Conservation (phyloP, 345 rosid species). For the Eucalyptus cladocalyx region DNA sequence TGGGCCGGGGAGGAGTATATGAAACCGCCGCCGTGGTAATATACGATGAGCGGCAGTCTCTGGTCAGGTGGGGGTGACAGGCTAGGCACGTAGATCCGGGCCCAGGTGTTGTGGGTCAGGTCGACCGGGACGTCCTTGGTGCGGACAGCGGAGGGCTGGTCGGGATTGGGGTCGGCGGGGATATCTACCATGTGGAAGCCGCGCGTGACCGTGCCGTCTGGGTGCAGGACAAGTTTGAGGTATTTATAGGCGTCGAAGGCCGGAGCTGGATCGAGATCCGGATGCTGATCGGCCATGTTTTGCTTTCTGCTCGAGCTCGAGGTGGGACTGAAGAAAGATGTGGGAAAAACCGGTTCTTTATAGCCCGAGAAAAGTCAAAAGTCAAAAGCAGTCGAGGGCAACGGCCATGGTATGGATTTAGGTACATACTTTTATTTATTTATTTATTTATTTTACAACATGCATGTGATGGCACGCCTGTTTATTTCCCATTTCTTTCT, state of each 20-base stretch:
- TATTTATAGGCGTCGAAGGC: background rate
- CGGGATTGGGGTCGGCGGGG: background rate
- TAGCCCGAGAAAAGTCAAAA: background rate
- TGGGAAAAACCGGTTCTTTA: background rate
- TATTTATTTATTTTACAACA: too few species aligned
- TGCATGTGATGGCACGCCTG: too few species aligned
- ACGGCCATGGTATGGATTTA: background rate
- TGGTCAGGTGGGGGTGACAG: background rate
- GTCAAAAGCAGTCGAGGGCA: background rate
- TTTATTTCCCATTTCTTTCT: too few species aligned
- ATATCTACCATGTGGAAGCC: background rate
- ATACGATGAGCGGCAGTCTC: constrained; percentile 17
- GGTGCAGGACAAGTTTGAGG: background rate
- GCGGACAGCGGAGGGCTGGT: background rate
- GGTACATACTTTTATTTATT: background rate
- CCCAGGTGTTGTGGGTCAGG: background rate
- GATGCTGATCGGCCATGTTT: background rate
- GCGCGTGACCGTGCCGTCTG: background rate
- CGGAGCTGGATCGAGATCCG: background rate
- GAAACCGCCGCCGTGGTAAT: constrained; percentile 23
- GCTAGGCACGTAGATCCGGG: constrained; percentile 1
- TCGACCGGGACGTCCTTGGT: background rate
- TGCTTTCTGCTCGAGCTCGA: background rate
- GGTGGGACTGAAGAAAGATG: background rate
- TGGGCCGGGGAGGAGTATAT: background rate